These are phyloP conservation scores for Fusarium virguliforme DNA, from an alignment of 2,329 filamentous ascomycete species.

Conservation along the genomic window DNA sequence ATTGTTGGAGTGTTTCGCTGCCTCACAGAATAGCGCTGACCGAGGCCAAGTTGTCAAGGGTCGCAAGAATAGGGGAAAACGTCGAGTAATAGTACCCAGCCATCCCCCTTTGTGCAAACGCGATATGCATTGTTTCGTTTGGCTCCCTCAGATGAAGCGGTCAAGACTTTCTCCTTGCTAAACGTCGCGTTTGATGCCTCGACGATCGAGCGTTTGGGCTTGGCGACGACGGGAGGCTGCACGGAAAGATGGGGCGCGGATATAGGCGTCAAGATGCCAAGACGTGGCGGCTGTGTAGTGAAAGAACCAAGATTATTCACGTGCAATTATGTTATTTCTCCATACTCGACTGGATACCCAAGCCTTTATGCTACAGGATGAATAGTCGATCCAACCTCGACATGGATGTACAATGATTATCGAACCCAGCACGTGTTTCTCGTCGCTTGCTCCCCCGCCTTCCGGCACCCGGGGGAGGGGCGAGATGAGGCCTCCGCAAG, in stretches of 20 bases:
- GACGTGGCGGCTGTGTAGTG: background rate
- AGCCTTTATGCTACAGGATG: no score
- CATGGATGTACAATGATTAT: no score
- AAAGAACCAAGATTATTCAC: background rate
- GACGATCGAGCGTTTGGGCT: background rate
- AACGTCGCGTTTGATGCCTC: background rate
- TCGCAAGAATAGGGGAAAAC: background rate
- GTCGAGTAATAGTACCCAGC: background rate
- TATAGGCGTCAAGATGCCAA: background rate
- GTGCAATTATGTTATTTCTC: no score
- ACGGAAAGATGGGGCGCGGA: background rate
- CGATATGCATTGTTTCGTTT: background rate
- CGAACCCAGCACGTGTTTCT: no score
- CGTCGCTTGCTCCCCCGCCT: no score
- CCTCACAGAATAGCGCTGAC: background rate
- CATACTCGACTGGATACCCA: no score
- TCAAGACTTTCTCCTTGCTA: background rate
- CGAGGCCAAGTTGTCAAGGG: background rate
- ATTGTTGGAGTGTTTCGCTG: background rate
- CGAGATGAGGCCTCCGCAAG: no score
- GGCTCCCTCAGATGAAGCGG: background rate
- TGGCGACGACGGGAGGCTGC: conserved; percentile 1
- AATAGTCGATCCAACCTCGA: no score
- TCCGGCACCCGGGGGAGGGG: no score
- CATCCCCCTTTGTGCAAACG: background rate